Evolutionary conservation across 192 early-diverging fungal genomes (phyloP).

Genomic region (Linnemannia hyalina): DNA sequence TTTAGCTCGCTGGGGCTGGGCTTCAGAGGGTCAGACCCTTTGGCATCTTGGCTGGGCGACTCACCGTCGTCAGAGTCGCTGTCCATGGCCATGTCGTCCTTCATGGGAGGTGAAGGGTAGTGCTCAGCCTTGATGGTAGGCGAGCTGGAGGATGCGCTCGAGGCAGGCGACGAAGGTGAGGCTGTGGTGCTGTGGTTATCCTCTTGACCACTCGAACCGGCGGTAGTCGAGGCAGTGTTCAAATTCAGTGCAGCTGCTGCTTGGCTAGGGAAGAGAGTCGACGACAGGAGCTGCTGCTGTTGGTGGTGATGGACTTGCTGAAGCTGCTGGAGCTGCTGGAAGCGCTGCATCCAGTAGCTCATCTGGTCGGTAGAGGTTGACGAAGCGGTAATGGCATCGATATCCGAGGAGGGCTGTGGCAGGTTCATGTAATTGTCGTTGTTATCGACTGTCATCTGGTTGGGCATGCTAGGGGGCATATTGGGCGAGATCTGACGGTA

Average conservation of each 20-base stretch:
- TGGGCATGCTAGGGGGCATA: slow-evolving; percentile 52
- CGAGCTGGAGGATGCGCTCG: slow-evolving; percentile 6
- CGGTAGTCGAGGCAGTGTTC: not conserved
- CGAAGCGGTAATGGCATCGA: slow-evolving; percentile 14
- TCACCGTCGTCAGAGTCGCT: slow-evolving; percentile 39
- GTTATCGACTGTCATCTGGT: not conserved
- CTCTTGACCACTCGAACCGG: not conserved
- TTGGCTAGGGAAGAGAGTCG: slow-evolving; percentile 14
- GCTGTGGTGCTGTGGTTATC: not conserved
- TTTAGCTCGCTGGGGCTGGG: slow-evolving; percentile 68
- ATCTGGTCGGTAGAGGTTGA: slow-evolving; percentile 13
- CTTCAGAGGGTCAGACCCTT: slow-evolving; percentile 30
- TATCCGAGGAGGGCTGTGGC: not conserved
- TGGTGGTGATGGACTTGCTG: slow-evolving; percentile 42
- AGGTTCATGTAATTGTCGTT: slow-evolving; percentile 5
- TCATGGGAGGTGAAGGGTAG: slow-evolving; percentile 55
- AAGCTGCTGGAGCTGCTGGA: slow-evolving; percentile 47
- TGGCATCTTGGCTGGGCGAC: slow-evolving; percentile 2
- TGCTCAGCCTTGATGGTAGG: slow-evolving; percentile 24
- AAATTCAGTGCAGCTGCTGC: not conserved
- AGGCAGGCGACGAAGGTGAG: slow-evolving; percentile 6
- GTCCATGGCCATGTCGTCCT: slow-evolving; percentile 48
- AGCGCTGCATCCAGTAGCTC: slow-evolving; percentile 44
- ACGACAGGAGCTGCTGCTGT: slow-evolving; percentile 33
- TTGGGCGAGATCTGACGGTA: slow-evolving; percentile 45